A percentile compares a stretch with the other conserved stretches of the same genome.
Conservation (phyloP, 139 green algal genomes). For the Chlorella sorokiniana region DNA sequence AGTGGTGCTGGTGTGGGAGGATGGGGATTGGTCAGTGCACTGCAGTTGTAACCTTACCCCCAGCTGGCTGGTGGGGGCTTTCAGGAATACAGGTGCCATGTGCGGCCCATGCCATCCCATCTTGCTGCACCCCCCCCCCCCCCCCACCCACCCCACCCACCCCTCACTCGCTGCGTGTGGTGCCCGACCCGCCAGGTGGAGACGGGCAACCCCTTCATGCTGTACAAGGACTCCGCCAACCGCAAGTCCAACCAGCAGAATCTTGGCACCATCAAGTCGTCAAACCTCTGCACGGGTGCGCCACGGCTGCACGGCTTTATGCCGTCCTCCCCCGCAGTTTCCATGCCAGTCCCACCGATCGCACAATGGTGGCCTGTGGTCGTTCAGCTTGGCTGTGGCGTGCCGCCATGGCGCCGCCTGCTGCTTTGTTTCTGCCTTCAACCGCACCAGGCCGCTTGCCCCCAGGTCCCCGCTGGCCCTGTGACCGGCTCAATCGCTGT, state of each 20-base stretch:
- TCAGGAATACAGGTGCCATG: too few relatives aligned
- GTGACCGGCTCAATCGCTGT: too few relatives aligned
- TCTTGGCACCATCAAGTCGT: conserved; percentile 98
- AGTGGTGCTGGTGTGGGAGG: neutral
- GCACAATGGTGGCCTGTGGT: too few relatives aligned
- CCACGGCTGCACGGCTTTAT: neutral
- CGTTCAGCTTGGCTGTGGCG: too few relatives aligned
- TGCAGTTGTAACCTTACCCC: neutral
- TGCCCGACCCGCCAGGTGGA: conserved; percentile 69
- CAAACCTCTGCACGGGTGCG: conserved; percentile 94
- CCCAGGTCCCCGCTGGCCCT: too few relatives aligned
- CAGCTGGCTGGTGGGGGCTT: too few relatives aligned
- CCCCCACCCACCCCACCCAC: neutral
- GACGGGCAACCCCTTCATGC: conserved; percentile 99
- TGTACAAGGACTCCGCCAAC: conserved; percentile 99
- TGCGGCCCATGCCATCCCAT: neutral
- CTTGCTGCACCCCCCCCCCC: neutral
- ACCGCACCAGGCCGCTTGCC: too few relatives aligned
- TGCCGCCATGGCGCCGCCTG: too few relatives aligned
- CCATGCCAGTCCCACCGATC: too few relatives aligned
- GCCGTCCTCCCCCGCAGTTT: too few relatives aligned
- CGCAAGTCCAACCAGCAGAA: conserved; percentile 97
- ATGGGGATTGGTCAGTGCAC: neutral
- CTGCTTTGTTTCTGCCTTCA: too few relatives aligned
- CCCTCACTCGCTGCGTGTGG: neutral